phyloP scores from a whole-genome alignment of 768 basidiomycete species.

The Trichaptum fuscoviolaceum region DNA sequence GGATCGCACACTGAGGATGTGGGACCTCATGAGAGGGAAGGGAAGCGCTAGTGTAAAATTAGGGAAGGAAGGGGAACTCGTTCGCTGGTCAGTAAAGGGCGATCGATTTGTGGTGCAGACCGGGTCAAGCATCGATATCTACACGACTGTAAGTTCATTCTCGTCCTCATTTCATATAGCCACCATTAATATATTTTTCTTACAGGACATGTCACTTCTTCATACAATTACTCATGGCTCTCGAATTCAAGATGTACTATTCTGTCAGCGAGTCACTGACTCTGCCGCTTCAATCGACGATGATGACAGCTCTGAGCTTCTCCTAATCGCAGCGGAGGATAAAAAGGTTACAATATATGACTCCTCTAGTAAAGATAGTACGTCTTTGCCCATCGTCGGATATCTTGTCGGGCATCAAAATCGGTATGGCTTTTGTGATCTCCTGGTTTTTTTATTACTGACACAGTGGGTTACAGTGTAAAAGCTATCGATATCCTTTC shows the following conservation, averaged over 20 bases:
- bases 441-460: constrained; percentile 4
- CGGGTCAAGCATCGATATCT: constrained; percentile 72
- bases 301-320: constrained; percentile 51
- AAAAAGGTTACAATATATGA: constrained; percentile 80
- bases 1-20: constrained; percentile 89
- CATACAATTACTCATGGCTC: constrained; percentile 72
- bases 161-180: neutral
- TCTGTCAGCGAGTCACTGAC: constrained; percentile 48
- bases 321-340: constrained; percentile 87
- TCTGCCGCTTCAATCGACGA: constrained; percentile 11
- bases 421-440: constrained; percentile 47
- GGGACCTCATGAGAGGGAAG: constrained; percentile 96
- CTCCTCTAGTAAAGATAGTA: constrained; percentile 39
- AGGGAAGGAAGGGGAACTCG: constrained; percentile 90
- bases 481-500: constrained; percentile 71
- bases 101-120: constrained; percentile 76
- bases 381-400: constrained; percentile 56
- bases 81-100: constrained; percentile 81
- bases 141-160: constrained; percentile 56
- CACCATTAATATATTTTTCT: constrained; percentile 5
- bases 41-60: constrained; percentile 86
- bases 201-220: constrained; percentile 72
- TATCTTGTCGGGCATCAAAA: constrained; percentile 78
- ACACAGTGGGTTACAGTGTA: constrained; percentile 42
- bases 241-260: constrained; percentile 79